Base-by-base conservation (phyloP, 768 basidiomycete species). In the Dacryopinax spathularia region DNA sequence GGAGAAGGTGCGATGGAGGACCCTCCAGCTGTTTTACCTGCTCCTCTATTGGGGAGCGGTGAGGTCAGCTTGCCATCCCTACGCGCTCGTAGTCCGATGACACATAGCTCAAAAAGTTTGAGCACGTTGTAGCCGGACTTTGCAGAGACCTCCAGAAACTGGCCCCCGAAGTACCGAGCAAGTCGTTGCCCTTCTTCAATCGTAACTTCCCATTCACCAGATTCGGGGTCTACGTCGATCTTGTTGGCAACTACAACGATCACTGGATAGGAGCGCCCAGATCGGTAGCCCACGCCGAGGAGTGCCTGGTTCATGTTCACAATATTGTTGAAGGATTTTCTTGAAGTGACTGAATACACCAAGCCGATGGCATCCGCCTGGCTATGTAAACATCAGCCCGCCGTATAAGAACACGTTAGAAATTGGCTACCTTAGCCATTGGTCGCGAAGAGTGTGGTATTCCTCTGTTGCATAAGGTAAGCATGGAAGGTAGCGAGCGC, bases 361-460 rank as follows among this genome's bases (percentile, higher is more conserved):
- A 97, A 83, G 68, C 96, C 87, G 74, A 96, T 95, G n/a, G 92
- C 93, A 78, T 95, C 92, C 66, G 93, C 94, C 75, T 97, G 94
- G 33, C 93, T 95, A 71, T 27, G 62, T 63, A 27, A 61, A 48
- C 44, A 16, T 61, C 63, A 34, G 66, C 62, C 68, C 29, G 65
- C 65, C 56, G 18, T 31, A 60, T 66, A 34, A 41, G 62, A 61
- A 39, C 60, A 48, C 67, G 65, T 62, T 41, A 56, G 62, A 41
- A 60, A 56, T 33, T 22, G 65, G 72, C 75, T 65, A 95, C 93
- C 92, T 85, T 69, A 96, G 91, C 93, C 93, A 97, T 75, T 97
- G 94, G 79, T 96, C 92, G 68, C 93, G 86, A 68, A 97, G 80
- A 60, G 94, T 93, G 60, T 91, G 91, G 69, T 95, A 97, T 74